phyloP scores from a whole-genome alignment of 352 stramenopile species.

The Phytophthora crassamura region DNA sequence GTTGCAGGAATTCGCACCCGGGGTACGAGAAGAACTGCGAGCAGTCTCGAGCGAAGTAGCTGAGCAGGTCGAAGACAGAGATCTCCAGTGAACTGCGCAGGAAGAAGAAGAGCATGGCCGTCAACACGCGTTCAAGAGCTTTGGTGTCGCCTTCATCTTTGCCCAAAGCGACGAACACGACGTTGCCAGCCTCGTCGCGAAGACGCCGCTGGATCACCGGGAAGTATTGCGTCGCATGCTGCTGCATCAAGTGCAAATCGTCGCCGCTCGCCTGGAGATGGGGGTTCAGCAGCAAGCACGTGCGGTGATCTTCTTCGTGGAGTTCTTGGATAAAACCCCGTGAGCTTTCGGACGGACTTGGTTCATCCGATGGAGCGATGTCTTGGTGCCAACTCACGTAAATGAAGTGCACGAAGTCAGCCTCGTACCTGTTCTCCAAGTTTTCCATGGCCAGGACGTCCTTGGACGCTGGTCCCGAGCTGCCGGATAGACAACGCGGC shows the following conservation, averaged over 20 bases:
- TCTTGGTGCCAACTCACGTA: slow-evolving; percentile 50
- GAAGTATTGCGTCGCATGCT: slow-evolving; percentile 47
- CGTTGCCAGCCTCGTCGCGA: slow-evolving; percentile 43
- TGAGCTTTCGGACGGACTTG: not conserved
- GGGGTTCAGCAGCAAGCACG: slow-evolving; percentile 38
- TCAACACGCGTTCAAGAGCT: slow-evolving; percentile 36
- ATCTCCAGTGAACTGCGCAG: slow-evolving; percentile 37
- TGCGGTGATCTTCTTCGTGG: slow-evolving; percentile 46
- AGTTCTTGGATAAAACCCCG: slow-evolving; percentile 35
- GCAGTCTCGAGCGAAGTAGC: slow-evolving; percentile 40
- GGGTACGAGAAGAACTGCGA: slow-evolving; percentile 46
- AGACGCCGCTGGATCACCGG: slow-evolving; percentile 56
- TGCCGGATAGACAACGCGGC: slow-evolving; percentile 9
- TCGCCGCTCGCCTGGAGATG: slow-evolving; percentile 3
- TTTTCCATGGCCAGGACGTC: slow-evolving; percentile 36
- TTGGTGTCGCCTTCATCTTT: slow-evolving; percentile 24
- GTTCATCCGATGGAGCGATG: not conserved
- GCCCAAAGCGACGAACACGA: slow-evolving; percentile 49
- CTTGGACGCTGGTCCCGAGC: slow-evolving; percentile 23
- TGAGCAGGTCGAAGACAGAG: slow-evolving; percentile 37
- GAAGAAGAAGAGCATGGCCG: slow-evolving; percentile 58
- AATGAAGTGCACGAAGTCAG: slow-evolving; percentile 58
- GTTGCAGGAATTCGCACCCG: slow-evolving; percentile 29
- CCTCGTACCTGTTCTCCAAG: slow-evolving; percentile 48
- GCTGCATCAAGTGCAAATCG: slow-evolving; percentile 35